Conservation (phyloP, 2,329 filamentous ascomycete species). For the Fusarium sp. region DNA sequence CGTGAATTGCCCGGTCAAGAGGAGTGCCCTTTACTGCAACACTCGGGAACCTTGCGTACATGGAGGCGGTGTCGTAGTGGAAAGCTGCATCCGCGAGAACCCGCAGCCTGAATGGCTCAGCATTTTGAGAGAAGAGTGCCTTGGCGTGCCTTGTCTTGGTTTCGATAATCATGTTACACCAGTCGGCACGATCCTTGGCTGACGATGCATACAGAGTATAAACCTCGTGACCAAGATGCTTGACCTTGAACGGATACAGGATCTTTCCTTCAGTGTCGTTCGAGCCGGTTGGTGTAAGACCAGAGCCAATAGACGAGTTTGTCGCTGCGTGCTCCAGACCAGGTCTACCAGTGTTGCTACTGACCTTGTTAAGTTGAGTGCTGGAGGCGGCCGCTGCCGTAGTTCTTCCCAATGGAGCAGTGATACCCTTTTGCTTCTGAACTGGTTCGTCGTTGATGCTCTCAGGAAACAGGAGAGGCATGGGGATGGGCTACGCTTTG, state of each 20-base stretch:
- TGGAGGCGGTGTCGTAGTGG: constrained; percentile 74
- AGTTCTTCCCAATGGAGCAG: constrained; percentile 67
- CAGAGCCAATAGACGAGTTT: constrained; percentile 69
- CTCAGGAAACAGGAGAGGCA: constrained; percentile 93
- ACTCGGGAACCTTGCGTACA: constrained; percentile 67
- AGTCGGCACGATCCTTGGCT: constrained; percentile 79
- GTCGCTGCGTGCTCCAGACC: constrained; percentile 75
- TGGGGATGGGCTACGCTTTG: constrained; percentile 78
- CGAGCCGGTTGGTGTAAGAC: constrained; percentile 54
- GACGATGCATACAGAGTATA: constrained; percentile 90
- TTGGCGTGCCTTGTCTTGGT: constrained; percentile 95
- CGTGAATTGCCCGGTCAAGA: constrained; percentile 87
- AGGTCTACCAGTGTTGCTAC: constrained; percentile 63
- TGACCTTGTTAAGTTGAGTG: constrained; percentile 66
- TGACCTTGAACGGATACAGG: constrained; percentile 93
- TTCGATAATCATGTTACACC: constrained; percentile 93
- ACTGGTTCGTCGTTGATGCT: constrained; percentile 93
- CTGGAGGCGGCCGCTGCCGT: constrained; percentile 70
- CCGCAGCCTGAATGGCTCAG: constrained; percentile 91
- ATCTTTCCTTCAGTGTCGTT: constrained; percentile 84
- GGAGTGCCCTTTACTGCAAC: constrained; percentile 91
- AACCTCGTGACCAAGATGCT: constrained; percentile 92
- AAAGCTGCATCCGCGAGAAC: constrained; percentile 95
- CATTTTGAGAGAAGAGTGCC: constrained; percentile 88
- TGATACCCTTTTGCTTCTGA: constrained; percentile 81